Evolutionary conservation across 768 basidiomycete genomes (phyloP), one percentile per base, ranked within the genome.

Genomic region (Suillus discolor): DNA sequence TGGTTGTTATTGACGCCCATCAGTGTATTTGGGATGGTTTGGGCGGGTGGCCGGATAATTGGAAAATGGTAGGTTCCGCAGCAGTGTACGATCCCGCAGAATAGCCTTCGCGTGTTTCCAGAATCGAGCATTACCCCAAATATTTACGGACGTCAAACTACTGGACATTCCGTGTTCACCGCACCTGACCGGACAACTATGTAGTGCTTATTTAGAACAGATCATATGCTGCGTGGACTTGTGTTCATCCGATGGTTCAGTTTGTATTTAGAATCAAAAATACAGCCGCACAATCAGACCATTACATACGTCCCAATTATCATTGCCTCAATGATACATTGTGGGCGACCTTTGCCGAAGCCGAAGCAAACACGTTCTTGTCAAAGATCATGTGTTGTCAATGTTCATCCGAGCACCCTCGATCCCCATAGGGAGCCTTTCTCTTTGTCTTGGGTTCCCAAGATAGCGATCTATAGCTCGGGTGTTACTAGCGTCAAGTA

Each of bases 1-100:
- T 95, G 93, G 88, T 67, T 88, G n/a, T 77, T 91, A 13, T 81
- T 93, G 20, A 71, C 90, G 23, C 88, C 88, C 0, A 78, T 87
- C 1, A 87, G 91, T 31, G 80, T 77, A 5, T 82, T 84, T 12
- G 86, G 86, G 2, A 72, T 86, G 18, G 78, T 82, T 8, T 92
- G 90, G 89, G 83, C 81, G 47, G 76, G 75, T 15, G 89, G 89
- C 23, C 82, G 82, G 57, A 69, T 88, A 65, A 72, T 77, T 11
- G 80, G 81, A 47, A 77, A 74, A 72, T 91, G 89, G 89, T 91
- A 78, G 69, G 11, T 54, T 45, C 16, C 1, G 41, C 12, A 6
- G 9, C 18, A 20, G 25, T 18, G 25, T 42, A 7, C 18, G 15
- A 23, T 20, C n/a, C 25, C 11, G 18, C 41, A 20, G 39, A 60